Percentiles rank a stretch among this genome's conserved stretches.
These are phyloP conservation scores for Fusarium subtropicale DNA, from an alignment of 2,329 filamentous ascomycete species.

Conservation along the genomic window DNA sequence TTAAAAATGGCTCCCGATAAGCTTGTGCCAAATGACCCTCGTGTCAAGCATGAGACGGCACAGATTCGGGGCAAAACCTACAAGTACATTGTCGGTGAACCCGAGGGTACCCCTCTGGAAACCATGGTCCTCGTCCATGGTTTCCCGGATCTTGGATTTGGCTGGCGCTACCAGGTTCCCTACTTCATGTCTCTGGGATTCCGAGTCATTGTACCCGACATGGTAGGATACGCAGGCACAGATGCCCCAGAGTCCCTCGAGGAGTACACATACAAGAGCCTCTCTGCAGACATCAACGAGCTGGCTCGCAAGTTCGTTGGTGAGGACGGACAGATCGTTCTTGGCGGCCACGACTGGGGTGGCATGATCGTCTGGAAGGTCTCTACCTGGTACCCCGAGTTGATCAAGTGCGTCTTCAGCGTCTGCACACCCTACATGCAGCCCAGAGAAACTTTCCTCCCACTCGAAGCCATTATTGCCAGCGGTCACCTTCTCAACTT, in stretches of 20 bases:
- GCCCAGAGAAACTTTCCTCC: conserved; percentile 63
- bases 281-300: conserved; percentile 79
- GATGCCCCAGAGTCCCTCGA: conserved; percentile 71
- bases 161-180: conserved; percentile 92
- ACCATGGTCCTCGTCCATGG: conserved; percentile 75
- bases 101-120: conserved; percentile 57
- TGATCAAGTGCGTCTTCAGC: conserved; percentile 80
- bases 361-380: conserved; percentile 80
- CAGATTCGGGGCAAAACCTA: conserved; percentile 77
- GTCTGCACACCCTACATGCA: conserved; percentile 81
- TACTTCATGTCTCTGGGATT: conserved; percentile 77
- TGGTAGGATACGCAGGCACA: conserved; percentile 86
- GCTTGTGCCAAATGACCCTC: conserved; percentile 72
- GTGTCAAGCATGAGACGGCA: conserved; percentile 72
- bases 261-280: conserved; percentile 77
- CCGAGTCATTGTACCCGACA: conserved; percentile 84
- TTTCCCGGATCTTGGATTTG: conserved; percentile 84
- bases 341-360: conserved; percentile 96
- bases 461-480: conserved; percentile 70
- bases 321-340: conserved; percentile 69
- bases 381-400: conserved; percentile 76
- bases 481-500: conserved; percentile 72
- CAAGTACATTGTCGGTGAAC: conserved; percentile 69
- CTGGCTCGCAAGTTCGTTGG: conserved; percentile 69
- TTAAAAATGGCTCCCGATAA: conserved; percentile 67